Percentiles rank a stretch among this genome's conserved stretches.
These are phyloP conservation scores for Cercospora berteroae DNA, from an alignment of 2,329 filamentous ascomycete species.

Conservation along the genomic window DNA sequence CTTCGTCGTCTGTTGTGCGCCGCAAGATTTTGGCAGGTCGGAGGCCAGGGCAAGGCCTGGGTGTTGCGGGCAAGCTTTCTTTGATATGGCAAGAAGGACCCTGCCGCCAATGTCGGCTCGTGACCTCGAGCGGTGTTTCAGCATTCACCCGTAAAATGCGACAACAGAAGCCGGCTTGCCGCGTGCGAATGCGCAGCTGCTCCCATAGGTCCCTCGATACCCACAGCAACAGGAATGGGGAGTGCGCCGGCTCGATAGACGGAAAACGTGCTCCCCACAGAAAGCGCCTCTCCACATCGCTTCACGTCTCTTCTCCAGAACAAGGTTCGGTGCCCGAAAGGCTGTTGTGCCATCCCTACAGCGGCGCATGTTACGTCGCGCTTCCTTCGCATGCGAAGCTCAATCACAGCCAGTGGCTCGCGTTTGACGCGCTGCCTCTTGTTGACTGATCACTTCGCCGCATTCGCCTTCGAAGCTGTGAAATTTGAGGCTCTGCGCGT, in stretches of 20 bases:
- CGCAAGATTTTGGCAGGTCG: background rate
- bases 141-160: background rate
- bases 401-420: no score
- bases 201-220: background rate
- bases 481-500: background rate
- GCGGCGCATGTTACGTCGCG: background rate
- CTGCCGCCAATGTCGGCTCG: background rate
- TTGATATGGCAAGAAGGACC: conserved; percentile 1
- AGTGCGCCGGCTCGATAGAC: background rate
- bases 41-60: background rate
- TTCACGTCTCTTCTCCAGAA: background rate
- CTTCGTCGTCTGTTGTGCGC: background rate
- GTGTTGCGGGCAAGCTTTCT: background rate
- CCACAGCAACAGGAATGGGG: background rate
- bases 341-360: background rate
- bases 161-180: background rate
- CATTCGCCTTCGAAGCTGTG: background rate
- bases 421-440: no score
- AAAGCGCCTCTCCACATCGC: background rate
- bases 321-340: background rate
- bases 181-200: background rate
- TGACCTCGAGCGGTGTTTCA: background rate
- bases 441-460: background rate
- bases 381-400: background rate
- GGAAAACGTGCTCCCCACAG: background rate